Evolutionary conservation across 2,329 filamentous ascomycete species (phyloP), one percentile per base, ranked within the genome.

Genomic region (Fusarium sp.): DNA sequence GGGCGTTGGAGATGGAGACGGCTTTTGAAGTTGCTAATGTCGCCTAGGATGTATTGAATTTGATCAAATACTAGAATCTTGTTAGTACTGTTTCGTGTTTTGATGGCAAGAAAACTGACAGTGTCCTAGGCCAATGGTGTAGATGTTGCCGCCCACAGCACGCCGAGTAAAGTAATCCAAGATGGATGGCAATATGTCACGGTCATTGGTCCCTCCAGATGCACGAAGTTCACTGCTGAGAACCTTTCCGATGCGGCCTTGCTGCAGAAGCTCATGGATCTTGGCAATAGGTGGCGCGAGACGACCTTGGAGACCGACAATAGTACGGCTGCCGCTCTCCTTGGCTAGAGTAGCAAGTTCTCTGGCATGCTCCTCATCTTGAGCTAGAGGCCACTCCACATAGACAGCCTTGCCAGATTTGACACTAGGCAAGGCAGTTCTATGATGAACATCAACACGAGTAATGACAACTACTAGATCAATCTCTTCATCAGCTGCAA

Each of bases 331-430:
- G 1, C 83, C 79, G 7, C 80, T 80, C 27, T 80, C 60, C 4
- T 67, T 74, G 0, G 82, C 84, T 1, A 83, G 66, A 0, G 76
- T 76, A 0, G 80, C 80, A 64, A 91, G 78, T 49, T 86, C 84
- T 17, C 76, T 73, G 0, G 84, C 87, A 1, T 84, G 79, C 3
- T 75, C 64, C 1, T 80, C 77, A 62, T 86, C 84, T 16, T 85
- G 79, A 0, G 86, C 87, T 0, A 91, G 80, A 7, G 88, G 90
- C 87, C 89, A 92, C 79, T 92, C 89, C 0, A 89, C 83, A 65
- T 82, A 92, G 0, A 88, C 83, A 0, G 80, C 75, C 76, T 91
- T 90, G 0, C 88, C 89, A 0, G 87, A 86, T 16, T 81, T 80
- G 2, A 90, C 70, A 17, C 85, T 86, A 0, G 89, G 86, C 12